Percentiles rank a stretch among this genome's conserved stretches.
These are phyloP conservation scores for Phlyctochytrium arcticum DNA, from an alignment of 192 early-diverging fungal genomes.

Conservation along the genomic window DNA sequence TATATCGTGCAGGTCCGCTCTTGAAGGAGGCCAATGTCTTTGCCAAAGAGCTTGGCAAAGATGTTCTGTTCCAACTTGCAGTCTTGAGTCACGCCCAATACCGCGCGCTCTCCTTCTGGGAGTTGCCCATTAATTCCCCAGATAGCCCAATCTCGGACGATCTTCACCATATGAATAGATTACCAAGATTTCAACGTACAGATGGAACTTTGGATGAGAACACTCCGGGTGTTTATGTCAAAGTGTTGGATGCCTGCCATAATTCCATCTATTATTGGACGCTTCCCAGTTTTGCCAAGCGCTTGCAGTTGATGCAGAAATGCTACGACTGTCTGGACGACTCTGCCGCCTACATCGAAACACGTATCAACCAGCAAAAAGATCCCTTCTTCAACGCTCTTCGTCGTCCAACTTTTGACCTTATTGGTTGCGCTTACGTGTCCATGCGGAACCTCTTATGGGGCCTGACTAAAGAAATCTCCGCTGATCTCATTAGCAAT, in stretches of 20 bases:
- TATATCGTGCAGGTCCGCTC: conserved; percentile 19
- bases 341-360: neutral
- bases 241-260: conserved; percentile 47
- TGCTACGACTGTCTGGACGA: conserved; percentile 12
- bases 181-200: too few species aligned
- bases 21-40: conserved; percentile 92
- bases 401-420: conserved; percentile 18
- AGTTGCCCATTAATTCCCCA: neutral
- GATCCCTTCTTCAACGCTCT: conserved; percentile 16
- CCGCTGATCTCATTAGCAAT: conserved; percentile 1
- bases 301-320: conserved; percentile 65
- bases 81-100: conserved; percentile 5
- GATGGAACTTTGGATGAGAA: too few species aligned
- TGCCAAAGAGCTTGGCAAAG: conserved; percentile 73
- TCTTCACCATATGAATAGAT: too few species aligned
- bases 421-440: conserved; percentile 21
- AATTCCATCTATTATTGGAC: conserved; percentile 63
- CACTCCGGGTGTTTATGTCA: conserved; percentile 35
- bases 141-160: conserved; percentile 4
- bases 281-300: conserved; percentile 46
- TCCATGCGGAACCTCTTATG: conserved; percentile 18
- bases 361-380: neutral
- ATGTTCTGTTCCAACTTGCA: conserved; percentile 80
- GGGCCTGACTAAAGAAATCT: conserved; percentile 11
- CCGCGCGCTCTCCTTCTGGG: conserved; percentile 36